These are phyloP conservation scores for Dispira parvispora DNA, from an alignment of 192 early-diverging fungal genomes.

Conservation along the genomic window DNA sequence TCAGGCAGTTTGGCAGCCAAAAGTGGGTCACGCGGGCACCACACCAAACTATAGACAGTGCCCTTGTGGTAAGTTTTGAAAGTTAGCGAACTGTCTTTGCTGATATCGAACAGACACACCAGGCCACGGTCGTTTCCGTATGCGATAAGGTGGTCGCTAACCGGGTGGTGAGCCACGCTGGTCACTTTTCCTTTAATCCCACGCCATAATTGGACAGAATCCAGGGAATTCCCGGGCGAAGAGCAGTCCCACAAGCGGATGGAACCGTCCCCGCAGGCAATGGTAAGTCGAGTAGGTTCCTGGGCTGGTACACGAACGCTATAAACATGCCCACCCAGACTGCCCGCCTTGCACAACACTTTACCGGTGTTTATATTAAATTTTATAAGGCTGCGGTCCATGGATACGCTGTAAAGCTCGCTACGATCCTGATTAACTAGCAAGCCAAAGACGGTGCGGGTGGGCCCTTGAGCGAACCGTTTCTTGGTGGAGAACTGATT, in stretches of 20 bases:
- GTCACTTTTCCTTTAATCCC: background rate
- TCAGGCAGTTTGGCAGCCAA: background rate
- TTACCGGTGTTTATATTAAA: background rate
- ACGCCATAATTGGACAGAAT: background rate
- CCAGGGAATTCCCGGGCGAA: background rate
- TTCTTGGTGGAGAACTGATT: background rate
- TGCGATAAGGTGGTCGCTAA: background rate
- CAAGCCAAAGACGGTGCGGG: background rate
- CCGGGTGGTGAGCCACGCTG: background rate
- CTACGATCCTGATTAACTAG: background rate
- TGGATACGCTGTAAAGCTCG: constrained; percentile 1
- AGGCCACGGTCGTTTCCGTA: background rate
- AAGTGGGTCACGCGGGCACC: background rate
- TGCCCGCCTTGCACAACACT: too few relatives aligned
- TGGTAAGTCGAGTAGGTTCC: background rate
- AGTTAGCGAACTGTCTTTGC: background rate
- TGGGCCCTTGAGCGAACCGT: background rate
- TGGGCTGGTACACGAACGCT: background rate
- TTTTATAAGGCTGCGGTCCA: background rate
- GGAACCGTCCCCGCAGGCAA: constrained; percentile 8
- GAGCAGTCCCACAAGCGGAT: background rate
- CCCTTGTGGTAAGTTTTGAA: background rate
- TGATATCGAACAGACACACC: background rate
- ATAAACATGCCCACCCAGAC: constrained; percentile 3
- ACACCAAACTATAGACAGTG: background rate